phyloP scores from a whole-genome alignment of 345 rosid genomes.

The Salix caprea region DNA sequence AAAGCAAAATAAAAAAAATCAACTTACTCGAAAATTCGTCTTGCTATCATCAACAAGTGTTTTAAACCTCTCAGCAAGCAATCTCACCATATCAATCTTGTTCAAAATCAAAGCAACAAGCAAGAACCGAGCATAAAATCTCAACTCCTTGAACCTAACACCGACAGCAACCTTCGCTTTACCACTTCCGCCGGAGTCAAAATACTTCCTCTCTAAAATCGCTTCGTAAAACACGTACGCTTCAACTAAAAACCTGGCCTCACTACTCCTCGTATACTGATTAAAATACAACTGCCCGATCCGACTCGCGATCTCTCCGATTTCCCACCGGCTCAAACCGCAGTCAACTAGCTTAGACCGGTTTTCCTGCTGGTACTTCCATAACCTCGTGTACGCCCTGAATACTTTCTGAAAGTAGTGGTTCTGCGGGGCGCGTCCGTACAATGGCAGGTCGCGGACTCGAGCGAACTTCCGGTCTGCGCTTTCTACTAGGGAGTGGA shows the following conservation, averaged over 20 bases:
- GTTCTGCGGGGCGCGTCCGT: conserved; percentile 43
- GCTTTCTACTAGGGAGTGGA: conserved; percentile 66
- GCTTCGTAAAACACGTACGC: conserved; percentile 93
- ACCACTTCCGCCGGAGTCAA: conserved; percentile 38
- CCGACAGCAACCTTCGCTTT: conserved; percentile 53
- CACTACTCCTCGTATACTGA: conserved; percentile 93
- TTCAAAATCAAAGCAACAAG: conserved; percentile 71
- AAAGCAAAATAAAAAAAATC: not conserved
- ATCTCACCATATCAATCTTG: conserved; percentile 55
- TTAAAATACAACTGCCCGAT: conserved; percentile 95
- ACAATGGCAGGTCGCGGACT: conserved; percentile 75
- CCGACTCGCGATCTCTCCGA: conserved; percentile 99
- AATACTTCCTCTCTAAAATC: conserved; percentile 69
- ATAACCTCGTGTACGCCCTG: conserved; percentile 88
- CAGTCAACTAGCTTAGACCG: conserved; percentile 59
- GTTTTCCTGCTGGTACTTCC: conserved; percentile 94
- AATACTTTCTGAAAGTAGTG: conserved; percentile 77
- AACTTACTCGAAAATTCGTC: conserved; percentile 62
- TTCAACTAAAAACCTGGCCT: conserved; percentile 76
- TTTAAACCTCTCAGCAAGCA: conserved; percentile 19
- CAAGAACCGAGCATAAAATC: conserved; percentile 85
- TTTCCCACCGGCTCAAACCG: conserved; percentile 95
- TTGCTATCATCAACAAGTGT: conserved; percentile 66
- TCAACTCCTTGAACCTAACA: conserved; percentile 77
- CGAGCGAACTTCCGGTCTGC: conserved; percentile 94